Conservation (phyloP, 805 yeast species). For the Scheffersomyces stipitis region DNA sequence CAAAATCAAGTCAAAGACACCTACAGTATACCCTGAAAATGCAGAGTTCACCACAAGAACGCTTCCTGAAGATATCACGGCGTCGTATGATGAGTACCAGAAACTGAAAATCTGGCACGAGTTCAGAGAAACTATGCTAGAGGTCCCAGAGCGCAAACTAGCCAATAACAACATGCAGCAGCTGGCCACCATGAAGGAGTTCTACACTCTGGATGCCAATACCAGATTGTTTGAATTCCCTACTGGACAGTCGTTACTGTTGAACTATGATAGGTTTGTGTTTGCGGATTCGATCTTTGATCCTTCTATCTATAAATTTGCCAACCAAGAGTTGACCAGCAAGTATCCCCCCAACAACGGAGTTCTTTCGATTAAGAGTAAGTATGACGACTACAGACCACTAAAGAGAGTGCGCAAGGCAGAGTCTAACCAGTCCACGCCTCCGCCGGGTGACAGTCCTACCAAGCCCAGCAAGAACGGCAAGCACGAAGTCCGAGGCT, state of each 20-base stretch:
- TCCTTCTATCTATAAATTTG: conserved; percentile 48
- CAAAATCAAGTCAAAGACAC: conserved; percentile 47
- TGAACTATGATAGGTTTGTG: conserved; percentile 58
- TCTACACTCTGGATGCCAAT: conserved; percentile 25
- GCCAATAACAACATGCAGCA: conserved; percentile 18
- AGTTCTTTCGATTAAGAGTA: conserved; percentile 43
- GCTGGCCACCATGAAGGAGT: conserved; percentile 22
- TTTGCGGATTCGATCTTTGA: conserved; percentile 74
- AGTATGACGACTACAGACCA: conserved; percentile 69
- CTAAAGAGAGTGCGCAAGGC: conserved; percentile 57
- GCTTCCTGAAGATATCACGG: conserved; percentile 35
- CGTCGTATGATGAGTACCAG: conserved; percentile 57
- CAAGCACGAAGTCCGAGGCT: conserved; percentile 38
- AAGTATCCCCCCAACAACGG: conserved; percentile 51
- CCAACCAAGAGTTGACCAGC: conserved; percentile 16
- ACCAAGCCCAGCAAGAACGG: conserved; percentile 9
- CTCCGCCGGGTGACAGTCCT: conserved; percentile 13
- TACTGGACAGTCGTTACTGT: conserved; percentile 65
- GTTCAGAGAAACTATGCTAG: conserved; percentile 70
- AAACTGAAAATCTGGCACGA: conserved; percentile 59
- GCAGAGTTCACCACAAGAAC: conserved; percentile 20
- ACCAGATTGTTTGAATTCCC: conserved; percentile 69
- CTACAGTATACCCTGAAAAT: conserved; percentile 31
- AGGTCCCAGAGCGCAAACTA: conserved; percentile 46
- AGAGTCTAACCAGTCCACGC: conserved; percentile 34